Base-by-base conservation (phyloP, 2,329 filamentous ascomycete species). In the Rhexocercosporidium sp. region DNA sequence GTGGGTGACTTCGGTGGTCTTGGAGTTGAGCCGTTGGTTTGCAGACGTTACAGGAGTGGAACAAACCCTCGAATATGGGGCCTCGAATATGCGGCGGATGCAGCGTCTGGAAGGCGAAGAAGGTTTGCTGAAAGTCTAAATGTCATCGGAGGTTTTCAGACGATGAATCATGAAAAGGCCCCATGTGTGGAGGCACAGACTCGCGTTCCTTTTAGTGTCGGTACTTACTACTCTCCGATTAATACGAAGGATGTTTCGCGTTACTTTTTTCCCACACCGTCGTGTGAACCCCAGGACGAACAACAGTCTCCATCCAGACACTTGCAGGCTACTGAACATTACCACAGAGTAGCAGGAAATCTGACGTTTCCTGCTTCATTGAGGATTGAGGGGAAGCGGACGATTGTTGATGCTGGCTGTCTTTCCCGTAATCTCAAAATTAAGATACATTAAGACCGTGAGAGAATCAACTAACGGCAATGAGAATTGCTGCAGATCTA, bases 321-420 rank as follows among this genome's bases (percentile, higher is more conserved):
- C 39, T 63, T 71, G 71, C 71, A 72, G 69, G 63, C 66, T 60
- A 62, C 65, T 59, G 67, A 62, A 71, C 69, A 69, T 53, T 68
- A 64, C 71, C 68, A 68, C 68, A 69, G 59, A 44, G 18, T 56
- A 22, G 64, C 66, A 62, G 67, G 37, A 54, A 41, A 56, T 64
- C 34, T 63, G 59, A 25, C 44, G 46, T 62, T n/a, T 44, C n/a
- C 51, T 54, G 18, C 63, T 39, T n/a, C 20, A 59, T 59, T 11
- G 20, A 56, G 64, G 29, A 53, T 22, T 5, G 51, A 34, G 20
- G 59, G 41, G 20, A 46, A 20, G 54, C 25, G 44, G 37, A 25
- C 6, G 57, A 14, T n/a, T 47, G 34, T 25, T 27, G 27, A 39
- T 7, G n/a, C 39, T 46, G 7, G 20, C 7, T 18, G 12, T 54